Evolutionary conservation across 2,329 filamentous ascomycete genomes (phyloP).

Genomic region (Penicillium hesseltinei): DNA sequence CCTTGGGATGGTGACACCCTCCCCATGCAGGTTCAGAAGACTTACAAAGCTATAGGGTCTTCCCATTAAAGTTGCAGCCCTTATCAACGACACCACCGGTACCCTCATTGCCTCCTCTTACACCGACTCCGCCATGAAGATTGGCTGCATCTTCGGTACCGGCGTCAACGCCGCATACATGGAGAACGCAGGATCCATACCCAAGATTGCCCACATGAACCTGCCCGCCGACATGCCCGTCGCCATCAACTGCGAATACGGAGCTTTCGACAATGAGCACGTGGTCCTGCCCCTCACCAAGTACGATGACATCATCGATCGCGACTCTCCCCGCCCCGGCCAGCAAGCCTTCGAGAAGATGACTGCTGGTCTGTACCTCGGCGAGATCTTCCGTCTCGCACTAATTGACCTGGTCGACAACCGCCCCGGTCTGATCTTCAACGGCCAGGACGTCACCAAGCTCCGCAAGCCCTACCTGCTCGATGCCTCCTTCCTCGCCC

Average conservation of each 20-base stretch:
- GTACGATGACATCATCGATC: conserved; percentile 85
- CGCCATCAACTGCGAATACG: conserved; percentile 98
- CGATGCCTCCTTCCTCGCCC: conserved; percentile 88
- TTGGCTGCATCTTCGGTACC: conserved; percentile 97
- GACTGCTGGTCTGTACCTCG: conserved; percentile 91
- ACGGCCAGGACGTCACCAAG: conserved; percentile 73
- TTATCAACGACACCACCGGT: conserved; percentile 98
- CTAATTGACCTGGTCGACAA: conserved; percentile 82
- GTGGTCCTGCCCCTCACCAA: conserved; percentile 78
- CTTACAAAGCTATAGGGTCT: conserved; percentile 60
- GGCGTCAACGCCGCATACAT: conserved; percentile 99
- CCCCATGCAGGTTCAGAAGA: background rate
- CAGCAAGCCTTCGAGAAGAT: conserved; percentile 98
- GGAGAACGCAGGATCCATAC: conserved; percentile 86
- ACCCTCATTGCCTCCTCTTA: conserved; percentile 96
- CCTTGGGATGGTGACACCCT: too few relatives aligned
- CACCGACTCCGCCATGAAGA: conserved; percentile 88
- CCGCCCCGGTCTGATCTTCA: conserved; percentile 72
- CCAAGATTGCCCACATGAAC: conserved; percentile 90
- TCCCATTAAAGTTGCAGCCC: conserved; percentile 85
- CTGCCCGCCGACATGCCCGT: conserved; percentile 80
- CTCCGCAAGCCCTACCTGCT: conserved; percentile 85
- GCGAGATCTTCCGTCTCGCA: conserved; percentile 88
- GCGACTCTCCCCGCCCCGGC: conserved; percentile 85
- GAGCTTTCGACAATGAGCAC: conserved; percentile 93